Conservation (phyloP, 139 green algal species). For the Dunaliella sp. region DNA sequence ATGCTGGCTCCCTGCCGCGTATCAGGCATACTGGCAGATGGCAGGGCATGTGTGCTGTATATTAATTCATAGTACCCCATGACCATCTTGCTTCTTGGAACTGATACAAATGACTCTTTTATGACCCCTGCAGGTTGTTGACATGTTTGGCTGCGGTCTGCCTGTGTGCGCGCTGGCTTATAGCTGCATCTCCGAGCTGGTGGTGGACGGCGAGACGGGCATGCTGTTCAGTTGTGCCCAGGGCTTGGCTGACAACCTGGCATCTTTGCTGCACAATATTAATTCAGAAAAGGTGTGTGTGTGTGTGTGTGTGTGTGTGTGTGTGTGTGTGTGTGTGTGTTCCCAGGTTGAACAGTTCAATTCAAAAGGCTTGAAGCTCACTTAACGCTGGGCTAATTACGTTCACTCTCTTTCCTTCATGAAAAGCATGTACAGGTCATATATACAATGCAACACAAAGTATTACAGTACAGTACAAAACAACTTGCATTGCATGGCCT, state of each 20-base stretch:
- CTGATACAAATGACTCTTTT: too few relatives aligned
- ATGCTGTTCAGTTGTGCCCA: conserved; percentile 69
- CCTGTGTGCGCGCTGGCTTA: conserved; percentile 86
- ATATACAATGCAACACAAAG: not conserved
- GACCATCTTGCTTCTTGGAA: too few relatives aligned
- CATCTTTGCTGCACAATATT: conserved; percentile 55
- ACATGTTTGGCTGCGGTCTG: conserved; percentile 95
- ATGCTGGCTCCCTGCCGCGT: too few relatives aligned
- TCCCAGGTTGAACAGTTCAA: too few relatives aligned
- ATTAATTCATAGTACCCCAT: too few relatives aligned
- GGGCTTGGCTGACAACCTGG: conserved; percentile 66
- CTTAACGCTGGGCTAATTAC: conserved; percentile 51
- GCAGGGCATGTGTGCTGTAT: too few relatives aligned
- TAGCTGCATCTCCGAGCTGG: conserved; percentile 80
- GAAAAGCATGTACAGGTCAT: not conserved
- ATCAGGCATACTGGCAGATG: too few relatives aligned
- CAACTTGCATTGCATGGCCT: too few relatives aligned
- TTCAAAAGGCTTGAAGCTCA: conserved; percentile 85
- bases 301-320: not conserved
- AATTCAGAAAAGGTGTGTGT: not conserved
- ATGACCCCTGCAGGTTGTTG: conserved; percentile 80
- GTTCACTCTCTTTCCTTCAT: not conserved
- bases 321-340: not conserved
- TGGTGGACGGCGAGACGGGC: conserved; percentile 70
- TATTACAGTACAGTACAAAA: too few relatives aligned